Evolutionary conservation across 768 basidiomycete genomes (phyloP).

Genomic region (Lentinula edodes): DNA sequence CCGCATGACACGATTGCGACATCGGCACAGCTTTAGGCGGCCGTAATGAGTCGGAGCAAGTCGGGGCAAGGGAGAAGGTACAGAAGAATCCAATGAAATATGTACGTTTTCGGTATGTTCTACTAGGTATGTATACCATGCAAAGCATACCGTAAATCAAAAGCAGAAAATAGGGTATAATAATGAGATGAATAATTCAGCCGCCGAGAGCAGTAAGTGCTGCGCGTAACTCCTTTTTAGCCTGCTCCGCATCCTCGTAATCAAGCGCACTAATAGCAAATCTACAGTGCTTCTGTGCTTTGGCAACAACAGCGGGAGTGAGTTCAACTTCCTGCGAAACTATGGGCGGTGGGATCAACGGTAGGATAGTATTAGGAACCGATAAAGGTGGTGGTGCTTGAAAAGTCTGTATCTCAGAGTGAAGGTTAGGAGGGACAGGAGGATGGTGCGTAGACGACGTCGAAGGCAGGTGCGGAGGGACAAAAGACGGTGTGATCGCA

Average conservation of each 20-base stretch:
- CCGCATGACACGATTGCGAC: neutral
- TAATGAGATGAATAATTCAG: slow-evolving; percentile 15
- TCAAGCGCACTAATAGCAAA: slow-evolving; percentile 95
- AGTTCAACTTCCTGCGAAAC: slow-evolving; percentile 37
- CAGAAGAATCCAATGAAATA: too few relatives aligned
- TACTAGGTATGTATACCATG: too few relatives aligned
- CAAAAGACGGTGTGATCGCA: slow-evolving; percentile 6
- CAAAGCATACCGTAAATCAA: neutral
- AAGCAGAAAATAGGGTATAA: neutral
- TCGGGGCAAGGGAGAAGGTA: too few relatives aligned
- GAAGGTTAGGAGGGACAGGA: neutral
- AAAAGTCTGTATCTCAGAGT: slow-evolving; percentile 23
- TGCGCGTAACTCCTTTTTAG: slow-evolving; percentile 71
- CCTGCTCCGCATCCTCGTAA: slow-evolving; percentile 89
- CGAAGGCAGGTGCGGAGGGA: neutral
- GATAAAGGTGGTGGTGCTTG: slow-evolving; percentile 15
- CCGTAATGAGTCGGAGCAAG: too few relatives aligned
- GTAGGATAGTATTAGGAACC: slow-evolving; percentile 3
- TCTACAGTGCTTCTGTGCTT: slow-evolving; percentile 85
- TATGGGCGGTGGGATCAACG: slow-evolving; percentile 16
- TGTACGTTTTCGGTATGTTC: too few relatives aligned
- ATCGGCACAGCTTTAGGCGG: neutral
- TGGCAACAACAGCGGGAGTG: slow-evolving; percentile 59
- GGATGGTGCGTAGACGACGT: neutral
- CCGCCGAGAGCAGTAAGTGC: slow-evolving; percentile 68